These are phyloP conservation scores for Sonneratia caseolaris DNA, from an alignment of 345 rosid species.

Conservation along the genomic window DNA sequence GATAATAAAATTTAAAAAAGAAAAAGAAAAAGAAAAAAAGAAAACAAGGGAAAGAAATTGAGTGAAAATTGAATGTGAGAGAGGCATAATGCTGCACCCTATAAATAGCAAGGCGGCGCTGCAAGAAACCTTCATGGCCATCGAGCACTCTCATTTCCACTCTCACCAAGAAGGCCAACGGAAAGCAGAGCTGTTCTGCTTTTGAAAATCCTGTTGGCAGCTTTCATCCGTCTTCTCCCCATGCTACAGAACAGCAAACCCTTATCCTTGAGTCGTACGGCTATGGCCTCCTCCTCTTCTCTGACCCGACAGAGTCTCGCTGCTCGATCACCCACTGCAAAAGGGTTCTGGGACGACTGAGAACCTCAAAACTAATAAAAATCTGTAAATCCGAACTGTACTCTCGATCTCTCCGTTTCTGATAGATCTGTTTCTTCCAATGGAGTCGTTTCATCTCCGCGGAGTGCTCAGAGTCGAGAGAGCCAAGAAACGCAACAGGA, in stretches of 20 bases:
- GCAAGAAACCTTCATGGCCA: too few relatives aligned
- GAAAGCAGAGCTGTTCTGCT: constrained; percentile 19
- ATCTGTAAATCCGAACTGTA: constrained; percentile 1
- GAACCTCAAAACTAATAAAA: background rate
- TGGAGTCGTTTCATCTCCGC: constrained; percentile 48
- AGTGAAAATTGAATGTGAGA: too few relatives aligned
- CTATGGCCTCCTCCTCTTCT: constrained; percentile 18
- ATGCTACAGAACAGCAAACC: background rate
- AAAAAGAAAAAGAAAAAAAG: too few relatives aligned
- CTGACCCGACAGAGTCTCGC: constrained; percentile 20
- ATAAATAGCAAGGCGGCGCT: too few relatives aligned
- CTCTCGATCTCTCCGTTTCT: background rate
- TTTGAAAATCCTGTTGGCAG: background rate
- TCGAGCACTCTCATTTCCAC: background rate
- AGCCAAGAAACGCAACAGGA: constrained; percentile 40
- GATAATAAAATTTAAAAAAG: too few relatives aligned
- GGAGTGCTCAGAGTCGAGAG: constrained; percentile 41
- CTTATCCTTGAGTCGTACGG: constrained; percentile 5
- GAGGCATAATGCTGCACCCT: too few relatives aligned
- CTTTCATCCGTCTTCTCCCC: background rate
- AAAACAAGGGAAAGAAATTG: too few relatives aligned
- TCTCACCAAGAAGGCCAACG: constrained; percentile 1
- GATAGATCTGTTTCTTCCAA: constrained; percentile 8
- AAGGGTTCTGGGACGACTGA: constrained; percentile 29
- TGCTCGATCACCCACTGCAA: constrained; percentile 10